Evolutionary conservation across 2,329 filamentous ascomycete species (phyloP).

Genomic region (Stachybotrys chartarum): DNA sequence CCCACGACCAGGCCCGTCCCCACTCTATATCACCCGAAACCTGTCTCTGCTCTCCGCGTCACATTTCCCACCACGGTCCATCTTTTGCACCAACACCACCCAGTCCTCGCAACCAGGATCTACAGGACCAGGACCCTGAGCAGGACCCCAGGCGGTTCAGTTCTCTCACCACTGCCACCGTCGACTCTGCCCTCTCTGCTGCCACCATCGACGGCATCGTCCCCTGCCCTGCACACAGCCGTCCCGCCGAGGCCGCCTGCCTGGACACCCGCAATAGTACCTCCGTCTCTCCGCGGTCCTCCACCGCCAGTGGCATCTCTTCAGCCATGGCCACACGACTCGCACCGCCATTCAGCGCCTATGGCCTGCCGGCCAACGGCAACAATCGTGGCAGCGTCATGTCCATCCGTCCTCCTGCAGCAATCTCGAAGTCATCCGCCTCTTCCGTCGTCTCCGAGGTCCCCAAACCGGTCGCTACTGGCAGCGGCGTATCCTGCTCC

Average conservation of each 20-base stretch:
- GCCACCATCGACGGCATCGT: not conserved
- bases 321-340: constrained; percentile 16
- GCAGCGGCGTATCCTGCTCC: constrained; percentile 66
- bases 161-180: not conserved
- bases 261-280: not conserved
- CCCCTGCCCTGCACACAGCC: not conserved
- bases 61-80: not conserved
- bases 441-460: constrained; percentile 46
- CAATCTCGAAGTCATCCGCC: constrained; percentile 40
- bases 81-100: not conserved
- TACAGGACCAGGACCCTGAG: not conserved
- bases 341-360: constrained; percentile 10
- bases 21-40: not conserved
- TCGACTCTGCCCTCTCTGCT: not conserved
- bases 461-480: constrained; percentile 70
- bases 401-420: constrained; percentile 29
- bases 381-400: constrained; percentile 30
- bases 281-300: not conserved
- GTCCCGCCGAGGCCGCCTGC: not conserved
- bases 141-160: not conserved
- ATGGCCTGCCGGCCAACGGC: not conserved
- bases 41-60: not conserved
- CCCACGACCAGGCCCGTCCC: not conserved
- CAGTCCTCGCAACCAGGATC: not conserved
- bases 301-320: constrained; percentile 4